phyloP scores from a whole-genome alignment of 225 moss, liverwort and hornwort genomes.

The Anthoceros angustus region DNA sequence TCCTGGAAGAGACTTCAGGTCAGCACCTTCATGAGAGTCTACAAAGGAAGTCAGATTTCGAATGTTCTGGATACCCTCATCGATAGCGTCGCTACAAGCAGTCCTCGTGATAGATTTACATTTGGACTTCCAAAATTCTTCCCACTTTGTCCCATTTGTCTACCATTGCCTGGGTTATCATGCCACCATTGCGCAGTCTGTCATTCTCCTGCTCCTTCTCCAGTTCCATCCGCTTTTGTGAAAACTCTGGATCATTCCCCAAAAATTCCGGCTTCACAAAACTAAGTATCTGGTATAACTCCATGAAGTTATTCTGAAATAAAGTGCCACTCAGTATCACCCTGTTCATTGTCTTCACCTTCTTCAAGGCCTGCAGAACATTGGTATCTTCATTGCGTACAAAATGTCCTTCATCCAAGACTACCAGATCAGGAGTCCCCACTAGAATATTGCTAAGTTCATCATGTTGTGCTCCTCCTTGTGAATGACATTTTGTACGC shows the following conservation, averaged over 20 bases:
- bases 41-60: background rate
- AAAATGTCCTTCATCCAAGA: conserved; percentile 78
- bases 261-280: conserved; percentile 78
- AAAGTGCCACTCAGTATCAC: conserved; percentile 85
- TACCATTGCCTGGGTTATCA: background rate
- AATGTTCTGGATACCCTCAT: background rate
- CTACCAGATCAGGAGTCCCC: conserved; percentile 30
- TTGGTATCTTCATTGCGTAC: conserved; percentile 55
- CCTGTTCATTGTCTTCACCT: conserved; percentile 60
- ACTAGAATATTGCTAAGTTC: too few relatives aligned
- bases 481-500: conserved; percentile 72
- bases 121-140: background rate
- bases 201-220: too few relatives aligned
- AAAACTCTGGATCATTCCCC: conserved; percentile 15
- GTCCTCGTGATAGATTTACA: background rate
- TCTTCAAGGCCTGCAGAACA: conserved; percentile 44
- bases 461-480: too few relatives aligned
- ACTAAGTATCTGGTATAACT: conserved; percentile 67
- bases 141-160: background rate
- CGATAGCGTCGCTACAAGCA: background rate
- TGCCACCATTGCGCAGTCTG: too few relatives aligned
- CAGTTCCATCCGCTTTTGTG: conserved; percentile 17
- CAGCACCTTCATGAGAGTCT: too few relatives aligned
- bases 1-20: background rate
- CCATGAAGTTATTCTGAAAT: conserved; percentile 87